Conservation (phyloP, 164 flowering plant species). For the Umbilicus rupestris region DNA sequence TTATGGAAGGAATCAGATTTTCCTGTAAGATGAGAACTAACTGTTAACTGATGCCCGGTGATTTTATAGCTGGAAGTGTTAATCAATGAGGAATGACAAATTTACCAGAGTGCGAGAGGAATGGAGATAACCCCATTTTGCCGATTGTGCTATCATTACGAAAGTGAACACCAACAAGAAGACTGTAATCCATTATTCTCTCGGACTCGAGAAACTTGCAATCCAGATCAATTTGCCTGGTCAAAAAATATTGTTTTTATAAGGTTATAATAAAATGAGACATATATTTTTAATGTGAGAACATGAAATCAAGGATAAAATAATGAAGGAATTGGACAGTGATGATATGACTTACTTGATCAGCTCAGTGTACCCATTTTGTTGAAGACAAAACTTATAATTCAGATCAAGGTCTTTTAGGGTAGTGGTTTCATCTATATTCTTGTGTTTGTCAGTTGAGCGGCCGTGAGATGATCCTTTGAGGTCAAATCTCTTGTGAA, state of each 20-base stretch:
- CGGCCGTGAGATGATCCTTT: constrained; percentile 92
- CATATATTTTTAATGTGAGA: not conserved
- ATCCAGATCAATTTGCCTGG: constrained; percentile 77
- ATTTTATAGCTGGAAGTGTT: not conserved
- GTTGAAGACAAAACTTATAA: constrained; percentile 58
- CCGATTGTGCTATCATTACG: constrained; percentile 56
- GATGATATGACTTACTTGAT: constrained; percentile 41
- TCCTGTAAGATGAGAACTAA: constrained; percentile 33
- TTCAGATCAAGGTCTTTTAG: constrained; percentile 87
- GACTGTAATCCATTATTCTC: constrained; percentile 87
- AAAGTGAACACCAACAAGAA: constrained; percentile 82
- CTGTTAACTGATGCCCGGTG: not conserved
- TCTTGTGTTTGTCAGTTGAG: constrained; percentile 53
- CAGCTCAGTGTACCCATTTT: constrained; percentile 52
- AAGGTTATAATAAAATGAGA: not conserved
- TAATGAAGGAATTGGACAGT: not conserved
- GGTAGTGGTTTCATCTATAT: constrained; percentile 77
- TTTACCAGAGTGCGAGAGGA: constrained; percentile 51
- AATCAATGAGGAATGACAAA: not conserved
- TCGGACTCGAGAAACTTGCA: constrained; percentile 81
- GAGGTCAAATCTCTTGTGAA: constrained; percentile 74
- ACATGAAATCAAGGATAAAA: not conserved
- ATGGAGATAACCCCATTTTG: constrained; percentile 62
- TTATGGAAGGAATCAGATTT: constrained; percentile 43
- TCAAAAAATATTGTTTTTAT: not conserved